Evolutionary conservation across 768 basidiomycete genomes (phyloP).

Genomic region (Trametes sanguinea): DNA sequence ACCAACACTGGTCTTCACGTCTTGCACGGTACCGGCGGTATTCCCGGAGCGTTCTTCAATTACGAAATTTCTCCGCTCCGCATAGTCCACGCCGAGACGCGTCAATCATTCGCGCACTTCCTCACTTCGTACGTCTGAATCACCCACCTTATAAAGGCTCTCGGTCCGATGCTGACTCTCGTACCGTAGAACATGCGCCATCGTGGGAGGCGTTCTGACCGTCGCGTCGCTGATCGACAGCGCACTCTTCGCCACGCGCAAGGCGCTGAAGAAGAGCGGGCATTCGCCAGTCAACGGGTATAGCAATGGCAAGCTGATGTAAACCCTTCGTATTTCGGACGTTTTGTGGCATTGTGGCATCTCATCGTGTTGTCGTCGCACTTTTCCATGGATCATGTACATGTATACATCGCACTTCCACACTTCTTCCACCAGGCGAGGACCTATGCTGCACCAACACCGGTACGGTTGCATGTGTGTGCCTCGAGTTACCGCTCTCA

Average conservation of each 20-base stretch:
- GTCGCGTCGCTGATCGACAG: constrained; percentile 89
- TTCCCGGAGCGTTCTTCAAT: constrained; percentile 90
- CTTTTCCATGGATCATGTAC: constrained; percentile 16
- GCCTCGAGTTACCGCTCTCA: neutral
- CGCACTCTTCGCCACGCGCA: constrained; percentile 79
- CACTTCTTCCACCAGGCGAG: too few relatives aligned
- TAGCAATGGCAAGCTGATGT: constrained; percentile 34
- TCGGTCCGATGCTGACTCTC: neutral
- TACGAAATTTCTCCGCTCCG: constrained; percentile 97
- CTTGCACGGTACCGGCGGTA: constrained; percentile 70
- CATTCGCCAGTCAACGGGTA: constrained; percentile 19
- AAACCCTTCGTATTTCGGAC: constrained; percentile 10
- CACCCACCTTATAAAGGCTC: neutral
- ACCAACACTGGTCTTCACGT: constrained; percentile 66
- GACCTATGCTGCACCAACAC: neutral
- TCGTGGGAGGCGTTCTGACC: constrained; percentile 95
- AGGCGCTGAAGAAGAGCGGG: constrained; percentile 65
- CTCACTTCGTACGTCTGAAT: constrained; percentile 79
- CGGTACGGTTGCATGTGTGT: neutral
- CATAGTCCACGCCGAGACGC: constrained; percentile 85
- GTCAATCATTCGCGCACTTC: constrained; percentile 98
- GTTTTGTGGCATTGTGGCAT: neutral
- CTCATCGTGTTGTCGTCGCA: constrained; percentile 1
- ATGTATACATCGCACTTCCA: constrained; percentile 6
- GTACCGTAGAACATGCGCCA: constrained; percentile 83